These are phyloP conservation scores for Scutellaria baicalensis DNA, from an alignment of 257 asterid species.

Conservation along the genomic window DNA sequence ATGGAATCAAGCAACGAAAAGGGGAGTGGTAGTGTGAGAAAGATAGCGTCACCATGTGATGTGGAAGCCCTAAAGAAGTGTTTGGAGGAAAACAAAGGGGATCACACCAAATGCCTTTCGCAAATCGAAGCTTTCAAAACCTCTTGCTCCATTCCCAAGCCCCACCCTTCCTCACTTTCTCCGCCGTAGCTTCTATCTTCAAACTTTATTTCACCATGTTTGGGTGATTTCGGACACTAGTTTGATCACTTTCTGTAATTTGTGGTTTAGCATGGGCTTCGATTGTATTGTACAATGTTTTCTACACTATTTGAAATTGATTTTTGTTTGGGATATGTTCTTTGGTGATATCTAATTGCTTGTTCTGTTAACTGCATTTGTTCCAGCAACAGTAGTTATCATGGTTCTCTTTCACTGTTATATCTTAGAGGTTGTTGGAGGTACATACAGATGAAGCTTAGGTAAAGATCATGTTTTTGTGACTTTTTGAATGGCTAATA, in stretches of 20 bases:
- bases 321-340: neutral
- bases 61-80: constrained; percentile 63
- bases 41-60: constrained; percentile 39
- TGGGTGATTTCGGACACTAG: neutral
- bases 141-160: constrained; percentile 44
- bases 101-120: constrained; percentile 47
- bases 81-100: constrained; percentile 62
- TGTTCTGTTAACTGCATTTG: neutral
- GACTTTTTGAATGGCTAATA: neutral
- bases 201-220: neutral
- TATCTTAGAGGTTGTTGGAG: neutral
- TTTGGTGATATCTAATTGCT: too few species aligned
- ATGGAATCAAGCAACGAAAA: constrained; percentile 25
- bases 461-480: neutral
- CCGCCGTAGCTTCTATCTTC: neutral
- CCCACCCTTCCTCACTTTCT: constrained; percentile 26
- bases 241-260: neutral
- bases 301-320: neutral
- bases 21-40: constrained; percentile 22
- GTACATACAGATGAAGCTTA: neutral
- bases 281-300: neutral
- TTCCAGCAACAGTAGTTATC: neutral
- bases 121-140: constrained; percentile 60
- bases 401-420: neutral
- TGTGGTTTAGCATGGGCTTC: neutral